Base-by-base conservation (phyloP, 768 basidiomycete species). In the Leccinum barrowsii region DNA sequence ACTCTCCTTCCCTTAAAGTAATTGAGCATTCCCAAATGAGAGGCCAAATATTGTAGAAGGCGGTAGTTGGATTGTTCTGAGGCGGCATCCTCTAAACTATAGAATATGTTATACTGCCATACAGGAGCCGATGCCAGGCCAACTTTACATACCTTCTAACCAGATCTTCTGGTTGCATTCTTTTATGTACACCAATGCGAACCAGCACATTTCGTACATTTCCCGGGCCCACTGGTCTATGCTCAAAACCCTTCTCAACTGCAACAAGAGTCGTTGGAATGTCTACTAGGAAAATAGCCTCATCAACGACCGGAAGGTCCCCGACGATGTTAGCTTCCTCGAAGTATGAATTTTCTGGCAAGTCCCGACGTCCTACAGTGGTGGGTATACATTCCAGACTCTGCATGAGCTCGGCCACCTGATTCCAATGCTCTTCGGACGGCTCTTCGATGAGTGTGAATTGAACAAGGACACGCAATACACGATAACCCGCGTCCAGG, bases 301-400 rank as follows among this genome's bases (percentile, higher is more conserved):
- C 63, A n/a, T 6, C 37, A n/a, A 30, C 63, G 2, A 61, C 59
- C 3, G 63, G 59, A 21, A 65, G 52, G 22, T 37, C 22, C 13
- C 17, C 19, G 61, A 90, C 97, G n/a, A 98, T 77, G 63, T 90
- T 83, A n/a, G 87, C 94, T 59, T 84, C 90, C 10, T 85, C 75
- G 67, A 97, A 94, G 74, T 95, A 96, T 4, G 87, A 76, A 52
- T 94, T 83, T 4, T 71, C 68, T 0, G 95, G 91, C 19, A 70
- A 67, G 62, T 81, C 85, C 76, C 90, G 17, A 40, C 4, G 79
- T 7, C 94, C 96, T 10, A 73, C 74, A 7, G 85, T 83, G 0
- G 92, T 93, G 2, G 90, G 90, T 42, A 94, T 81, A 65, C 88
- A 90, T 2, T 84, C 60, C 21, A 83, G 75, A 3, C 73, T 67